phyloP scores from a whole-genome alignment of 345 rosid species.

The Adansonia digitata region DNA sequence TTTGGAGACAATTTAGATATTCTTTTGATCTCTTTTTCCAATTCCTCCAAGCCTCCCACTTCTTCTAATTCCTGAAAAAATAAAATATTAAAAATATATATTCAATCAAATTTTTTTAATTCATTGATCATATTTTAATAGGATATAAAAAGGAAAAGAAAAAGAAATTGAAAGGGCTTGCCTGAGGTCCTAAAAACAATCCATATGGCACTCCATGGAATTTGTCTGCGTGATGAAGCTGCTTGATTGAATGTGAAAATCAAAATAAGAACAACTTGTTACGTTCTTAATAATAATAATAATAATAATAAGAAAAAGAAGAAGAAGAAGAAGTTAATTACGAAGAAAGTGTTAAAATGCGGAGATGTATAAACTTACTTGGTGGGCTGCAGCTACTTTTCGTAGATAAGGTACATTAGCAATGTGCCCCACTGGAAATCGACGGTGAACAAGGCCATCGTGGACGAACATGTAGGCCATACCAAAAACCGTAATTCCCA shows the following conservation, averaged over 20 bases:
- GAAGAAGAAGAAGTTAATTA: not conserved
- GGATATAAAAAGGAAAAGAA: not conserved
- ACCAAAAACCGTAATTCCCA: constrained; percentile 63
- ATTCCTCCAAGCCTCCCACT: constrained; percentile 45
- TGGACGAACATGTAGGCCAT: constrained; percentile 79
- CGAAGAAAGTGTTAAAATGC: not conserved
- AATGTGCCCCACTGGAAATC: constrained; percentile 71
- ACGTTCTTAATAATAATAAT: not conserved
- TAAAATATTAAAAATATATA: not conserved
- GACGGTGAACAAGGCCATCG: constrained; percentile 66
- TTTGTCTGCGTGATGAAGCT: constrained; percentile 63
- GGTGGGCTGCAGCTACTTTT: constrained; percentile 63
- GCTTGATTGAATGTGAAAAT: not conserved
- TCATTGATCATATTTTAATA: not conserved
- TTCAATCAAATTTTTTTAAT: not conserved
- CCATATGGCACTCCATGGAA: constrained; percentile 63
- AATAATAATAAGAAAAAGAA: not conserved
- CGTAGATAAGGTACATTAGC: constrained; percentile 54
- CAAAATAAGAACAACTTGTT: not conserved
- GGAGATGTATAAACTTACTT: constrained; percentile 22
- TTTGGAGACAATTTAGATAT: constrained; percentile 5
- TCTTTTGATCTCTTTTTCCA: constrained; percentile 34
- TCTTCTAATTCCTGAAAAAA: constrained; percentile 48
- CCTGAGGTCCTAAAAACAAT: constrained; percentile 61
- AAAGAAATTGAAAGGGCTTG: not conserved